Evolutionary conservation across 768 basidiomycete genomes (phyloP), one percentile per base, ranked within the genome.

Genomic region (Cubamyces lactineus): DNA sequence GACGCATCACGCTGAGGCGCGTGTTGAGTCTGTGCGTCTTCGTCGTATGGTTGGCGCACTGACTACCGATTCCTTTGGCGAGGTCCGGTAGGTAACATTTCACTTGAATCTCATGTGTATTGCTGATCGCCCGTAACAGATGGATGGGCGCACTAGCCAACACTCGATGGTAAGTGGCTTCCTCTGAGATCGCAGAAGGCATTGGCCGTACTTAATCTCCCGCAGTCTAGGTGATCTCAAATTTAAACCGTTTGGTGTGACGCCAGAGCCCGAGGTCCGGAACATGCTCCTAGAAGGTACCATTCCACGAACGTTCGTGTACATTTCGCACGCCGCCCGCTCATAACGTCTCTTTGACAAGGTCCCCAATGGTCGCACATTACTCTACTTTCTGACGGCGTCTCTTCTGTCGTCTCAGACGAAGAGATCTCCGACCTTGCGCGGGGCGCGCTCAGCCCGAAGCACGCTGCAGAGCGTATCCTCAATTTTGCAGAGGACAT

Each of bases 71-170:
- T 95, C 94, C 5, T 98, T 92, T 69, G 96, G 96, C 7, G 96
- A 98, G 80, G 85, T 88, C 30, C 80, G 96, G 86, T 92, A 72
- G 75, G 47, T 15, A 7, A 4, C 23, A 17, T 11, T 28, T 11
- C 17, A 39, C 43, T 2, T n/a, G 13, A 21, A 16, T 1, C 3
- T 3, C 8, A 16, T 13, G 24, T 23, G n/a, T 17, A 24, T 21
- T 12, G 21, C 15, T 53, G 30, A 60, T 40, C 5, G 41, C 15
- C 51, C 23, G 3, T 9, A 16, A 13, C 61, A 92, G 92, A 51
- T 96, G 94, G 93, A 96, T 97, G 91, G 96, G 96, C 15, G 92
- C 88, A 3, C 78, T 98, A 38, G 91, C 88, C 30, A 98, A 98
- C 66, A 98, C 96, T 2, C 78, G 96, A 76, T 88, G 92, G 89